Evolutionary conservation across 2,329 filamentous ascomycete genomes (phyloP).

Genomic region (Zymoseptoria passerinii): DNA sequence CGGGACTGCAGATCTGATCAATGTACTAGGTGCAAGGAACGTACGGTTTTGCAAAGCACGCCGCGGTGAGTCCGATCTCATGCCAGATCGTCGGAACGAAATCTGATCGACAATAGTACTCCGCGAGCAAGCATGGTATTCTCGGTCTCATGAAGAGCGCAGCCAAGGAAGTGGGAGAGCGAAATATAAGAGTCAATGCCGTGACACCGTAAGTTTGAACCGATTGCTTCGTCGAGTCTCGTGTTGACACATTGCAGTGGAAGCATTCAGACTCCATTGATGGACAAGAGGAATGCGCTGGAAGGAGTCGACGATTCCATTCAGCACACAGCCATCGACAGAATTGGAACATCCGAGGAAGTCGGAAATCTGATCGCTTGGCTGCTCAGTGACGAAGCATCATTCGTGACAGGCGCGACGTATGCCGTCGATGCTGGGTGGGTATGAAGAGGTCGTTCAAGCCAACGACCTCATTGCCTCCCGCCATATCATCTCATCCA

Average conservation of each 20-base stretch:
- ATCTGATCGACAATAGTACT: conserved; percentile 7
- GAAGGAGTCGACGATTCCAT: conserved; percentile 18
- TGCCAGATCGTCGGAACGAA: neutral
- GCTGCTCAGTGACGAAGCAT: conserved; percentile 40
- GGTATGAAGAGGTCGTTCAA: conserved; percentile 14
- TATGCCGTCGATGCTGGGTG: conserved; percentile 41
- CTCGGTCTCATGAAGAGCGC: conserved; percentile 20
- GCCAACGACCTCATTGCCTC: neutral
- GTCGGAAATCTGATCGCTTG: conserved; percentile 36
- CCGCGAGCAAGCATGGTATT: conserved; percentile 24
- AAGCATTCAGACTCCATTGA: conserved; percentile 22
- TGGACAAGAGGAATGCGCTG: conserved; percentile 24
- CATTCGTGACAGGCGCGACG: conserved; percentile 41
- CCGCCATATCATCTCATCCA: neutral
- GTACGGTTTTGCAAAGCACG: conserved; percentile 22
- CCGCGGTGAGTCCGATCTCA: conserved; percentile 3
- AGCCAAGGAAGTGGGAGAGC: conserved; percentile 24
- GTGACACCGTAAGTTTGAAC: conserved; percentile 21
- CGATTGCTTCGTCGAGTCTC: neutral
- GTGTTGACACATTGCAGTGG: conserved; percentile 4
- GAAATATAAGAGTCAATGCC: conserved; percentile 23
- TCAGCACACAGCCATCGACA: conserved; percentile 20
- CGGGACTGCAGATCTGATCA: neutral
- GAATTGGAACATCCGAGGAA: conserved; percentile 19
- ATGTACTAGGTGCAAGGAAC: conserved; percentile 36